Percentiles rank a stretch among this genome's conserved stretches.
Conservation (phyloP, 805 yeast species). For the Cyberlindnera mississippiensis region DNA sequence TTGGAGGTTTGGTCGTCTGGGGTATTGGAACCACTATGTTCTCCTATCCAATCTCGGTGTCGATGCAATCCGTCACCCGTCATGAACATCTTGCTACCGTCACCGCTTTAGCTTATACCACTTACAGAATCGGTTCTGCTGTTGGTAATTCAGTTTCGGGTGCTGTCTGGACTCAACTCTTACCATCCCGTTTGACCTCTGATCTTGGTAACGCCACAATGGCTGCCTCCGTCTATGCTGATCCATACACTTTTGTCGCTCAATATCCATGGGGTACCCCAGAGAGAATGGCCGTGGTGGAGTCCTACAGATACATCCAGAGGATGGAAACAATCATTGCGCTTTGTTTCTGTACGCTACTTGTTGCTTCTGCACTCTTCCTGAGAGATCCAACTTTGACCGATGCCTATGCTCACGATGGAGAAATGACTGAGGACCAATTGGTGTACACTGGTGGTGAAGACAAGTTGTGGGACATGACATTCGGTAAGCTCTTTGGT, state of each 20-base stretch:
- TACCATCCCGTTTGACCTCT: slow-evolving; percentile 40
- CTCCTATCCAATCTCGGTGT: slow-evolving; percentile 62
- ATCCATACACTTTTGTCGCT: slow-evolving; percentile 48
- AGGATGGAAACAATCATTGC: slow-evolving; percentile 53
- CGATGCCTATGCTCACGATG: slow-evolving; percentile 25
- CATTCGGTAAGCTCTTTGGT: slow-evolving; percentile 7
- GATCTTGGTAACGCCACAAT: slow-evolving; percentile 34
- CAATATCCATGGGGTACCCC: slow-evolving; percentile 60
- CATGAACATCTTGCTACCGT: slow-evolving; percentile 70
- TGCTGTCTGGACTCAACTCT: slow-evolving; percentile 65
- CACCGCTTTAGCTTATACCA: slow-evolving; percentile 52
- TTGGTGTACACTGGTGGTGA: slow-evolving; percentile 3
- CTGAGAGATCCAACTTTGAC: slow-evolving; percentile 48
- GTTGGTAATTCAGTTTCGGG: slow-evolving; percentile 63
- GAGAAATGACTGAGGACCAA: slow-evolving; percentile 23
- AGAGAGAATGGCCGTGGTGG: slow-evolving; percentile 52
- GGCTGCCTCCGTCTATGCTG: slow-evolving; percentile 45
- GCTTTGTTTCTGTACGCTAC: slow-evolving; percentile 45
- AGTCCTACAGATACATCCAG: slow-evolving; percentile 58
- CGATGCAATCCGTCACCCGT: slow-evolving; percentile 53
- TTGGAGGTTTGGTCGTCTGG: slow-evolving; percentile 58
- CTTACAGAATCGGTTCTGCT: slow-evolving; percentile 60
- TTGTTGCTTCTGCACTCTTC: slow-evolving; percentile 44
- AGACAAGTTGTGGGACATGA: slow-evolving; percentile 6
- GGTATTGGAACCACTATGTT: slow-evolving; percentile 74